Conservation (phyloP, 2,329 filamentous ascomycete genomes). For the Paecilomyces sp. region DNA sequence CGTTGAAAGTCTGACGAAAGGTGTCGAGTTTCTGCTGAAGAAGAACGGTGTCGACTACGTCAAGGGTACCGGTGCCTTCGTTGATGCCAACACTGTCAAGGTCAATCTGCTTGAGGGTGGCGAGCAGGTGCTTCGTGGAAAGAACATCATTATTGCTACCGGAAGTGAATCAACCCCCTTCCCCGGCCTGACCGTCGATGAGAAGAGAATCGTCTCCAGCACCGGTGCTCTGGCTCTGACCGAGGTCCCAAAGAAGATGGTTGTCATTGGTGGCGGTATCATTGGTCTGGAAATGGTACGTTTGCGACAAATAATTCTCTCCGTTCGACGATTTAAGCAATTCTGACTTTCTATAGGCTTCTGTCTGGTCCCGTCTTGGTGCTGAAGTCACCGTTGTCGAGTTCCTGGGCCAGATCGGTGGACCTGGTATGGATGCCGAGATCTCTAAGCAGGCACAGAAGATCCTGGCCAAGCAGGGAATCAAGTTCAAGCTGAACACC, state of each 20-base stretch:
- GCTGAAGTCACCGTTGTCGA: conserved; percentile 95
- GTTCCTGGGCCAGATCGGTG: conserved; percentile 92
- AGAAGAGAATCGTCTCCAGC: conserved; percentile 95
- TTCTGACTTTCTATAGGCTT: conserved; percentile 45
- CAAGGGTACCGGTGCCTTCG: conserved; percentile 84
- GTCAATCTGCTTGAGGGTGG: conserved; percentile 86
- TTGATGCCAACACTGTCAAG: conserved; percentile 84
- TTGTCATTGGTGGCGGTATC: conserved; percentile 96
- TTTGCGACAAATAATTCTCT: not conserved
- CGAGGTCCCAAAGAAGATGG: conserved; percentile 90
- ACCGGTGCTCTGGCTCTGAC: conserved; percentile 86
- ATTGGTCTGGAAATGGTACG: conserved; percentile 94
- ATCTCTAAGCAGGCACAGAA: conserved; percentile 89
- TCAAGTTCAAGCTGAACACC: conserved; percentile 97
- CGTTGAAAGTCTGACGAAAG: conserved; percentile 84
- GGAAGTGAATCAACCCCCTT: conserved; percentile 94
- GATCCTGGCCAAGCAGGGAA: conserved; percentile 89
- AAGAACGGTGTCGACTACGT: conserved; percentile 99
- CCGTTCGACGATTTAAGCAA: conserved; percentile 1
- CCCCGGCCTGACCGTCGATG: conserved; percentile 89
- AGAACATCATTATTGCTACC: conserved; percentile 98
- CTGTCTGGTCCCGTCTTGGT: conserved; percentile 92
- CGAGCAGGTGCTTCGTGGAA: conserved; percentile 76
- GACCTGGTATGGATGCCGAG: conserved; percentile 93
- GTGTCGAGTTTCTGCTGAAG: conserved; percentile 96